Base-by-base conservation (phyloP, 176 grass and related monocot genomes). In the Themeda triandra region DNA sequence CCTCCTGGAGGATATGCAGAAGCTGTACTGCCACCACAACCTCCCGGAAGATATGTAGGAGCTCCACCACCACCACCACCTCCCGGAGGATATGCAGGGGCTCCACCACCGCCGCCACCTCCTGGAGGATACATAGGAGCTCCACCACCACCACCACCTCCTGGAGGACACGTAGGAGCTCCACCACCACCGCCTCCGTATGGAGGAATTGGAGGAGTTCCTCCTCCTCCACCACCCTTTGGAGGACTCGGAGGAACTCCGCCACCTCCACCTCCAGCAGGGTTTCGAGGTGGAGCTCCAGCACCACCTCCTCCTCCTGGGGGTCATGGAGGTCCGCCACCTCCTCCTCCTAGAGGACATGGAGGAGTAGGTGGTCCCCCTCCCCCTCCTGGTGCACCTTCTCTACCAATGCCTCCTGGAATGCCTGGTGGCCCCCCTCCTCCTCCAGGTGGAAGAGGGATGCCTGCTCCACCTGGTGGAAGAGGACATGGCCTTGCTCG, bases 401-500 rank as follows among this genome's bases (percentile, higher is more conserved):
- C 75, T 77, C 81, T 86, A 40, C 91, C 91, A 79, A 86, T 83
- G 46, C 90, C 86, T 27, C 90, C 90, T 1, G 74, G 85, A n/a
- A 69, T 62, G 74, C 44, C 82, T 58, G 88, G 86, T 77, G 88
- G 85, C 11, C 90, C 92, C 10, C 95, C 95, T 45, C 90, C 92
- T 11, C 92, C 95, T 72, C 92, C 83, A 62, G 79, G 90, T 29
- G 83, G 83, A 79, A 91, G 84, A 79, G 89, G 89, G 6, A 78
- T 86, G 41, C 76, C 89, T 63, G 14, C 85, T 54, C 86, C 94
- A 80, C 84, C 82, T 25, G 63, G 88, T 46, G 92, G 87, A 90
- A 93, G 91, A 71, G 92, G 95, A 23, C 85, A 64, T 76, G 89
- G 91, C 49, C 86, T 94, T 82, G 48, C 83, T 54, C 88, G 92